Evolutionary conservation across 2,329 filamentous ascomycete genomes (phyloP).

Genomic region (Ciborinia camelliae): DNA sequence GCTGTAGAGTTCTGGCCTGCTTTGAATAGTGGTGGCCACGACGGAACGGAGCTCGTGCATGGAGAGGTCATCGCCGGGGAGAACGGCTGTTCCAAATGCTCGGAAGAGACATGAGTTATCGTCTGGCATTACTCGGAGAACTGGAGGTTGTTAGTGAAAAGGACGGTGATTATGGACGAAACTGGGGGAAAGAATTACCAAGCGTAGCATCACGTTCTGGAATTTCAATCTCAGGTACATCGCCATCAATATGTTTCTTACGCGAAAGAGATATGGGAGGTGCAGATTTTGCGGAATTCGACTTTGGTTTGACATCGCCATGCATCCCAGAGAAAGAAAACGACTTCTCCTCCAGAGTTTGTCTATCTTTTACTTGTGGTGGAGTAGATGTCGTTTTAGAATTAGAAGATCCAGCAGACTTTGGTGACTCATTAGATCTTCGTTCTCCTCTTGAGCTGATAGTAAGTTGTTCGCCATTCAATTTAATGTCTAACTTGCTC

Average conservation of each 20-base stretch:
- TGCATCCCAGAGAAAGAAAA: conserved; percentile 23
- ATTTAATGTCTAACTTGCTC: conserved; percentile 55
- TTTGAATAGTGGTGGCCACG: conserved; percentile 74
- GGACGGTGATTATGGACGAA: background rate
- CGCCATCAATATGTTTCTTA: conserved; percentile 33
- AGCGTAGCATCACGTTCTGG: conserved; percentile 51
- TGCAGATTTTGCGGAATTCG: conserved; percentile 5
- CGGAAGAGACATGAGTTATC: conserved; percentile 95
- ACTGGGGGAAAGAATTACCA: conserved; percentile 39
- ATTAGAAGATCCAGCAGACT: background rate
- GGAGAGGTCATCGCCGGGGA: conserved; percentile 55
- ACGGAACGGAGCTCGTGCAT: conserved; percentile 73
- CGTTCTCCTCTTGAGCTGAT: conserved; percentile 39
- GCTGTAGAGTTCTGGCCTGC: conserved; percentile 68
- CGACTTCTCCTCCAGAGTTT: background rate
- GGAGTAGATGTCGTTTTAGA: background rate
- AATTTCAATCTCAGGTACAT: conserved; percentile 42
- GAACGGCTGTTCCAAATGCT: conserved; percentile 77
- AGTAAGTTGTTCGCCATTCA: conserved; percentile 69
- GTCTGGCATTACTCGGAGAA: conserved; percentile 92
- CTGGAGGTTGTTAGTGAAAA: conserved; percentile 39
- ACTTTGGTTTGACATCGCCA: conserved; percentile 3
- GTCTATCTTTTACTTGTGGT: background rate
- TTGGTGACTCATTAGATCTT: background rate
- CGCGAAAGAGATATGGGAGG: conserved; percentile 31